Conservation (phyloP, 257 asterid genomes). For the Catharanthus roseus region DNA sequence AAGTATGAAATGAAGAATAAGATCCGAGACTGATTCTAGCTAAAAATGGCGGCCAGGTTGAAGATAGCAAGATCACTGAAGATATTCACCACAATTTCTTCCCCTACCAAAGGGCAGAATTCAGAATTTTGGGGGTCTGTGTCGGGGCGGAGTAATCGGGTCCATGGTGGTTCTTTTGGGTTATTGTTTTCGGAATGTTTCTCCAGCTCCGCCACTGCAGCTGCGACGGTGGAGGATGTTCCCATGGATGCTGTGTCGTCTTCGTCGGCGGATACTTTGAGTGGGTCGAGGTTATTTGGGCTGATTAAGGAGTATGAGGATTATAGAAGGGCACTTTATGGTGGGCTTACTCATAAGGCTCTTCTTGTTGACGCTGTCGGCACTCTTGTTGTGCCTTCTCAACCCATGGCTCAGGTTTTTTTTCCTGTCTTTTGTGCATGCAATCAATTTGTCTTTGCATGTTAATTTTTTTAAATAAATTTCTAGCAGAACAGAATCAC, state of each 20-base stretch:
- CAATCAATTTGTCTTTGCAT: not conserved
- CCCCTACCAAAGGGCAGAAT: not conserved
- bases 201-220: conserved; percentile 20
- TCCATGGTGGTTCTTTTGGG: conserved; percentile 8
- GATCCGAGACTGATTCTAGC: not conserved
- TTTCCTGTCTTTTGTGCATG: conserved; percentile 3
- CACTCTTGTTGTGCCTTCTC: conserved; percentile 88
- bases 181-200: conserved; percentile 9
- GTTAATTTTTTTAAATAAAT: not conserved
- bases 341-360: conserved; percentile 91
- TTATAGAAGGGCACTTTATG: conserved; percentile 74
- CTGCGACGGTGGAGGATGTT: conserved; percentile 14
- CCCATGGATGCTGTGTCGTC: conserved; percentile 3
- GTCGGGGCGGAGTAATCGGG: not conserved
- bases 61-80: conserved; percentile 15
- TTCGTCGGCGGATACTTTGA: conserved; percentile 10
- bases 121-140: not conserved
- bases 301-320: conserved; percentile 81
- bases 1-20: not conserved
- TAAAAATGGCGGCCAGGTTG: conserved; percentile 13
- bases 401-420: conserved; percentile 96
- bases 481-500: not conserved
- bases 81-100: not conserved
- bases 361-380: conserved; percentile 96
- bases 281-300: conserved; percentile 35